Base-by-base conservation (phyloP, 805 yeast species). In the Candida verbasci region DNA sequence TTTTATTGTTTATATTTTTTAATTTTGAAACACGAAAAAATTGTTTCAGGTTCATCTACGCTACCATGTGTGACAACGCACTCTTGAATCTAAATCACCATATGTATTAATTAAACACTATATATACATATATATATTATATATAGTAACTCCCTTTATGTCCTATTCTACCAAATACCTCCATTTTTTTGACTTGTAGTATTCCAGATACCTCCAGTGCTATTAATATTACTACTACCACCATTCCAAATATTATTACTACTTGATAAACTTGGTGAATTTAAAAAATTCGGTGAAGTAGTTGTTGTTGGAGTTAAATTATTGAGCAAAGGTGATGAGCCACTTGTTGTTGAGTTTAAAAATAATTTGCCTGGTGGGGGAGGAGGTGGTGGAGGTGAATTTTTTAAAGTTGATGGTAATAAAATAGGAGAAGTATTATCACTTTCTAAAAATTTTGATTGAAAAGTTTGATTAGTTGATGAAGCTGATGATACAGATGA, bases 181-280 rank as follows among this genome's bases (percentile, higher is more conserved):
- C 32, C 32, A 20, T 20, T 29, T 20, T 29, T 29, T 29, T 29
- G 32, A 29, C 32, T 29, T 29, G 32, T 18, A 20, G 32, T 29
- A 20, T 29, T 29, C 32, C 32, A 29, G n/a, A 29, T 29, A 20
- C 32, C 32, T 31, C 34, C 34, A 12, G 16, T 20, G 22, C 9
- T 20, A 9, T 20, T 20, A 20, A 20, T 24, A 12, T 31, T 31
- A 17, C 22, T 24, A 24, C 6, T 24, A 27, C 11, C 17, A 20
- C 30, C 30, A 24, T 12, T 25, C 29, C 30, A 24, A 4, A 24
- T 24, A 33, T 17, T 33, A 12, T 33, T 34, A 26, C 34, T 29
- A 6, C 45, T 40, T 28, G 51, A 38, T 15, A 49, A 38, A 10
- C 48, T 41, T 7, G 57, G 47, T 9, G 55, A 48, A 32, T 44